phyloP scores from a whole-genome alignment of 2,329 filamentous ascomycete species.

The Cercospora sojina region DNA sequence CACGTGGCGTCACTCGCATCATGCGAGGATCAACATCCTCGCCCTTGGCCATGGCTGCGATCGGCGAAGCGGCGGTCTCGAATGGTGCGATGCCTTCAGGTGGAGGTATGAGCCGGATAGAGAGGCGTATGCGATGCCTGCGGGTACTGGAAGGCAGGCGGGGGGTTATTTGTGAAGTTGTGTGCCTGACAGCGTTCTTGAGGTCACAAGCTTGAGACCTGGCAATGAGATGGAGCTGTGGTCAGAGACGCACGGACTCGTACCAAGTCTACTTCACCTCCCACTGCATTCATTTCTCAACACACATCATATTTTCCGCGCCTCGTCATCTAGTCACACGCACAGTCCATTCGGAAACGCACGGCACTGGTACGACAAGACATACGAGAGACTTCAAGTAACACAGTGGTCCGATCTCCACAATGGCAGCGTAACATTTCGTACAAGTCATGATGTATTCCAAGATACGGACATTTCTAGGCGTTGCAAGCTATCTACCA shows the following conservation, averaged over 20 bases:
- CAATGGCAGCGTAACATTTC: background rate
- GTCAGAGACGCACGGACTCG: conserved; percentile 9
- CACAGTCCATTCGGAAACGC: background rate
- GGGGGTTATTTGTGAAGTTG: background rate
- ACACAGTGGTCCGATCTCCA: background rate
- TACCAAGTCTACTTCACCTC: conserved; percentile 2
- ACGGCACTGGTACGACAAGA: background rate
- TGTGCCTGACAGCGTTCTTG: background rate
- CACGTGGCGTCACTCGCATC: conserved; percentile 63
- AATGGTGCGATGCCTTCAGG: background rate
- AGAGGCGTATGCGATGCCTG: background rate
- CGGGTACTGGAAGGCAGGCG: background rate
- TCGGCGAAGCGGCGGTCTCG: conserved; percentile 1
- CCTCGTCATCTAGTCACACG: background rate
- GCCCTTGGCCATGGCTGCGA: conserved; percentile 37
- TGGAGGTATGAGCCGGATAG: background rate
- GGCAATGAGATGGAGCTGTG: conserved; percentile 3
- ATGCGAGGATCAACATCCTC: conserved; percentile 48
- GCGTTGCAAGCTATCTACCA: background rate
- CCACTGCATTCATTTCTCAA: background rate
- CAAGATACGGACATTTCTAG: background rate
- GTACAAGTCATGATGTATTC: background rate
- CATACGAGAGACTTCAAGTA: background rate
- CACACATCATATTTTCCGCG: background rate
- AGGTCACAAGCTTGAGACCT: conserved; percentile 5